These are phyloP conservation scores for Arthrinium phaeospermum DNA, from an alignment of 2,329 filamentous ascomycete species.

Conservation along the genomic window DNA sequence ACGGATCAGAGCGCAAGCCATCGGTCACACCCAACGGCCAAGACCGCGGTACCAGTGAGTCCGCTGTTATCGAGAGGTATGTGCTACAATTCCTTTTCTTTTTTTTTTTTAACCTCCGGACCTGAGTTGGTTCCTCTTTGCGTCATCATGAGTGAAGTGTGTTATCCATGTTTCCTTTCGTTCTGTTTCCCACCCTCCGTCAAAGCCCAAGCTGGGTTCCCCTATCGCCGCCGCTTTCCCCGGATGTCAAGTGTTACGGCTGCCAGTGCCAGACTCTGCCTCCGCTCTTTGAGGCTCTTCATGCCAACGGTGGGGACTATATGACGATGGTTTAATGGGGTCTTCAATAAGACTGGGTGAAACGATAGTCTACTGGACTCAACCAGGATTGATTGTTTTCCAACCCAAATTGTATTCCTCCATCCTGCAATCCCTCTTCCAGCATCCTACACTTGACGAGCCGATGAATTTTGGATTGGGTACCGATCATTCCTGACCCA, in stretches of 20 bases:
- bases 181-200: not conserved
- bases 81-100: not conserved
- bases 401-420: slow-evolving; percentile 4
- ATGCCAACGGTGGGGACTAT: not conserved
- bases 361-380: slow-evolving; percentile 12
- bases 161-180: not conserved
- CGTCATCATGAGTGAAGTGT: slow-evolving; percentile 3
- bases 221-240: not conserved
- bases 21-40: not conserved
- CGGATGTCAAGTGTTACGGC: not conserved
- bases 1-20: slow-evolving; percentile 4
- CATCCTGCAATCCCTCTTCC: slow-evolving; percentile 6
- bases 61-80: slow-evolving; percentile 7
- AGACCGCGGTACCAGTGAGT: slow-evolving; percentile 1
- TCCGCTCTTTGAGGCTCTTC: not conserved
- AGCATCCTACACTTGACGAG: not conserved
- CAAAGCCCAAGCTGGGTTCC: not conserved
- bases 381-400: not conserved
- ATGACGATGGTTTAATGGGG: slow-evolving; percentile 16
- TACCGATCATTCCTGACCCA: not conserved
- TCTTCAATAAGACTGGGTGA: not conserved
- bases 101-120: not conserved
- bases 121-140: not conserved
- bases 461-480: not conserved
- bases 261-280: not conserved